Conservation (phyloP, 75 land plant genomes). For the Gnetum montanum region DNA sequence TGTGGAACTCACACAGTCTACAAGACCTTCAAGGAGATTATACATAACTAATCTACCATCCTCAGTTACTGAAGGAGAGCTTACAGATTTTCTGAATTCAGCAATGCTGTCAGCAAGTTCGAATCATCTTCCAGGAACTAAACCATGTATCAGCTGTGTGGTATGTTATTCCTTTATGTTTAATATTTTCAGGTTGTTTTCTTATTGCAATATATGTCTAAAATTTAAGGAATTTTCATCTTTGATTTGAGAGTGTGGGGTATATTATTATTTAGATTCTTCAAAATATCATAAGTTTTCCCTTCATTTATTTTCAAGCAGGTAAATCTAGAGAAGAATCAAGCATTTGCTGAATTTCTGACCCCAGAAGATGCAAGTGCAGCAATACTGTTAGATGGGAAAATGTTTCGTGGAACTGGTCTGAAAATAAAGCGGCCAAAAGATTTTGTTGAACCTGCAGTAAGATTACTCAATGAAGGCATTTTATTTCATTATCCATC, state of each 20-base stretch:
- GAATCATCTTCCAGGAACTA: conserved; percentile 50
- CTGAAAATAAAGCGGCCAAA: conserved; percentile 84
- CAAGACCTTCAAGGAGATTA: conserved; percentile 79
- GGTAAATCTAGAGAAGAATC: conserved; percentile 79
- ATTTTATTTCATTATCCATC: conserved; percentile 1
- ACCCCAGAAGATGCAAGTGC: conserved; percentile 95
- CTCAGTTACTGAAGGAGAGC: conserved; percentile 69
- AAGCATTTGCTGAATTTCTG: conserved; percentile 88
- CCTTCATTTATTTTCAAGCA: conserved; percentile 20
- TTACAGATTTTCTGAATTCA: conserved; percentile 69
- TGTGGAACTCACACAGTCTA: conserved; percentile 85
- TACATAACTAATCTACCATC: conserved; percentile 67
- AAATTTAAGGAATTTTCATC: no score
- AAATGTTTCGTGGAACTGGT: conserved; percentile 46
- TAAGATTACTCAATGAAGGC: conserved; percentile 23
- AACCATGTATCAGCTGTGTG: conserved; percentile 83
- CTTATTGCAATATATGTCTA: no score
- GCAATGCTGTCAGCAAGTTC: conserved; percentile 54
- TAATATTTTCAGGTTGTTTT: neutral
- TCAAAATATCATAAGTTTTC: no score
- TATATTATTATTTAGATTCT: no score
- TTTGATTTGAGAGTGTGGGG: no score
- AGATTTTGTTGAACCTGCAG: conserved; percentile 66
- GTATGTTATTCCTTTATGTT: conserved; percentile 30
- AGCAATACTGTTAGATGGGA: conserved; percentile 84